Evolutionary conservation across 148 eudicot genomes (phyloP).

Genomic region (Arctostaphylos glauca): DNA sequence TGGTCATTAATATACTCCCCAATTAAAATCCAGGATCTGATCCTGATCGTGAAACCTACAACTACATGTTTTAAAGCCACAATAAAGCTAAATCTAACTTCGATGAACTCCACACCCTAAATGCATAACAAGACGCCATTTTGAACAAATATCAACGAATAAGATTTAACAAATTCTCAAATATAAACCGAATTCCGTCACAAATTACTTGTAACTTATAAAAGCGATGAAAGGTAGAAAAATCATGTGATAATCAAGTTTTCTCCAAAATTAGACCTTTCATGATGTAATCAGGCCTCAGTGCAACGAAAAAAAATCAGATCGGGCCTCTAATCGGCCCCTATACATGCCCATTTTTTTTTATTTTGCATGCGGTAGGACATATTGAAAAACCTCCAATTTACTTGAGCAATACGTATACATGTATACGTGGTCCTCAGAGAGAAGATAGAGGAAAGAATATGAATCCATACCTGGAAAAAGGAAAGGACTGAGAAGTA

Average conservation of each 20-base stretch:
- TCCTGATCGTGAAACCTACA: too few species aligned
- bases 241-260: neutral
- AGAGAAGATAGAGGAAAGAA: neutral
- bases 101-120: neutral
- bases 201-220: neutral
- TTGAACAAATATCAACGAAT: neutral
- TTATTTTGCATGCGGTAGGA: neutral
- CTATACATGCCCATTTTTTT: too few species aligned
- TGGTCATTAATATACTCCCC: too few species aligned
- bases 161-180: neutral
- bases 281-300: neutral
- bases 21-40: too few species aligned
- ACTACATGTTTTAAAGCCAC: neutral
- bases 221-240: too few species aligned
- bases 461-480: constrained; percentile 6
- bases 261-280: neutral
- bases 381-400: too few species aligned
- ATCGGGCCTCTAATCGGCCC: neutral
- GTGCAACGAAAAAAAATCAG: neutral
- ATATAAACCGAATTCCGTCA: neutral
- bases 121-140: neutral
- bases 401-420: neutral
- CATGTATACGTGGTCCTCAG: neutral
- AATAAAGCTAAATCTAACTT: neutral
- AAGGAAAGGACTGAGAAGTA: neutral